Evolutionary conservation across 805 yeast genomes (phyloP).

Genomic region (Wickerhamomyces tratensis): DNA sequence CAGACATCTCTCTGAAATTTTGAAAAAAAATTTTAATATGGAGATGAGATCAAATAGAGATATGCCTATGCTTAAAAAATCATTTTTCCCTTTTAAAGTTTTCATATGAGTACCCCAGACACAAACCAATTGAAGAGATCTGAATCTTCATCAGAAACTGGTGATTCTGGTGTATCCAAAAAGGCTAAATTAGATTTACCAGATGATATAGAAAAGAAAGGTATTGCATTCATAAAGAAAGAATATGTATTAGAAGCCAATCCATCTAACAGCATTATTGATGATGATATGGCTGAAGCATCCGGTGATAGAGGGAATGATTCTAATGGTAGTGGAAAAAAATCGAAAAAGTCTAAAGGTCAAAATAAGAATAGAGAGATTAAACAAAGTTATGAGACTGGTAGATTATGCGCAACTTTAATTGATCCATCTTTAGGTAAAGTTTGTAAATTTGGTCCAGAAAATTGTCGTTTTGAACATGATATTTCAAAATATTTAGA

Average conservation of each 20-base stretch:
- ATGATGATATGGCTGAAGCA: constrained; percentile 39
- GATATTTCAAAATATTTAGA: constrained; percentile 55
- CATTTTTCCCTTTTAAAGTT: too few species aligned
- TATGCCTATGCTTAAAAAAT: too few species aligned
- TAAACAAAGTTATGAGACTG: constrained; percentile 52
- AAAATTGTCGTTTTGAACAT: constrained; percentile 69
- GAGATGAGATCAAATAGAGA: too few species aligned
- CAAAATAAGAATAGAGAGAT: constrained; percentile 80
- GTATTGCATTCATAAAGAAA: constrained; percentile 69
- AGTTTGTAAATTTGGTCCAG: constrained; percentile 57
- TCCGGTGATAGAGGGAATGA: constrained; percentile 28
- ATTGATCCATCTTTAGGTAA: constrained; percentile 40
- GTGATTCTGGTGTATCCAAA: not conserved
- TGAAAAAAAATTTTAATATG: too few species aligned
- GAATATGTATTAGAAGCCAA: constrained; percentile 43
- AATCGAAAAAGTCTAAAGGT: constrained; percentile 49
- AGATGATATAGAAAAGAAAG: constrained; percentile 24
- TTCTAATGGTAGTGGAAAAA: constrained; percentile 34
- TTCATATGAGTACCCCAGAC: too few species aligned
- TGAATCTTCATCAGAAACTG: too few species aligned
- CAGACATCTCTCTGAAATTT: too few species aligned
- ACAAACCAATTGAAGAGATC: too few species aligned
- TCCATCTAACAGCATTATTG: constrained; percentile 11
- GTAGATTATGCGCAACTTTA: constrained; percentile 56
- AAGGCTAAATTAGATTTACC: not conserved